A percentile compares a stretch with the other conserved stretches of the same genome.
Conservation (phyloP, 495 filamentous ascomycete genomes). For the Penicillium taxi region DNA sequence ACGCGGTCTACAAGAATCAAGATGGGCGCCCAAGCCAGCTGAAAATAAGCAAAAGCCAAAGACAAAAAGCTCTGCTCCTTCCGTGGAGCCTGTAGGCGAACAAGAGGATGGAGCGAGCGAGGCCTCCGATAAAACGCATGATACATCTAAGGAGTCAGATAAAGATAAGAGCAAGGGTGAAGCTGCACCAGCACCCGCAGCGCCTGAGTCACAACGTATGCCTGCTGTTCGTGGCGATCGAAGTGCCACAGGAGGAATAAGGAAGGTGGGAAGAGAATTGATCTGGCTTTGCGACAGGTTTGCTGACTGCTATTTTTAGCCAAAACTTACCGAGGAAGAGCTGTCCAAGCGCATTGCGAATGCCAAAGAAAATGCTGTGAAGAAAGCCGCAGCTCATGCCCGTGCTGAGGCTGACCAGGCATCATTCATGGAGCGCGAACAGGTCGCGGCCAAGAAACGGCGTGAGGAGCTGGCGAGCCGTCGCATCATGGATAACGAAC, state of each 20-base stretch:
- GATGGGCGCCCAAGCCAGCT: slow-evolving; percentile 19
- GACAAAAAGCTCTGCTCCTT: background rate
- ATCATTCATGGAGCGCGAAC: slow-evolving; percentile 58
- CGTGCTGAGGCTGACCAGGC: slow-evolving; percentile 62
- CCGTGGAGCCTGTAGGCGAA: slow-evolving; percentile 9
- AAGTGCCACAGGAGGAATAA: slow-evolving; percentile 56
- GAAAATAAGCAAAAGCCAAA: slow-evolving; percentile 17
- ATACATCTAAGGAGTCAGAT: slow-evolving; percentile 13
- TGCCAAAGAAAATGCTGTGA: slow-evolving; percentile 50
- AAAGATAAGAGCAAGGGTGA: slow-evolving; percentile 18
- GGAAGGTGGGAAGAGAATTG: slow-evolving; percentile 29
- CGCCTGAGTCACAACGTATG: slow-evolving; percentile 30
- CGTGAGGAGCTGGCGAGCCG: slow-evolving; percentile 49
- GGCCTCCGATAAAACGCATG: slow-evolving; percentile 5
- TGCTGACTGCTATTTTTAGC: slow-evolving; percentile 26
- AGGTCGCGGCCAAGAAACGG: slow-evolving; percentile 45
- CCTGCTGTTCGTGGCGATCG: slow-evolving; percentile 61
- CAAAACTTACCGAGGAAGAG: slow-evolving; percentile 64
- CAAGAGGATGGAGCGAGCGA: slow-evolving; percentile 10
- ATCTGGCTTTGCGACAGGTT: background rate
- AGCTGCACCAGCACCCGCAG: slow-evolving; percentile 6
- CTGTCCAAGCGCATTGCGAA: slow-evolving; percentile 51
- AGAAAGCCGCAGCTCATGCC: slow-evolving; percentile 52
- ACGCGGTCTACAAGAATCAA: slow-evolving; percentile 24
- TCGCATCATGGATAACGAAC: slow-evolving; percentile 57